Percentiles rank a stretch among this genome's conserved stretches.
Evolutionary conservation across 805 yeast genomes (phyloP).

Genomic region (Nakazawaea wickerhamii): DNA sequence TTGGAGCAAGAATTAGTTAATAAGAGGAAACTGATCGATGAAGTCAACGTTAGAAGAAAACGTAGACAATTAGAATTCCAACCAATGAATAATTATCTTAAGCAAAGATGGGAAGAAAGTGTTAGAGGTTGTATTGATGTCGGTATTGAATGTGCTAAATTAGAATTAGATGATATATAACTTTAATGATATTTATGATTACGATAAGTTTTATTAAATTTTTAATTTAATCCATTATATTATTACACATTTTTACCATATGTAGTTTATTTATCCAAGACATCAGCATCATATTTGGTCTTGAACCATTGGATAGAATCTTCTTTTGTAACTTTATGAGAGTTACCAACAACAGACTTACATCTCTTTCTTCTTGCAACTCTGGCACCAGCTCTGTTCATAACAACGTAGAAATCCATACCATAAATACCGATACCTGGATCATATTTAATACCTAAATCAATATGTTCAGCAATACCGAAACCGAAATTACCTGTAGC

Average conservation of each 20-base stretch:
- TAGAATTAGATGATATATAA: slow-evolving; percentile 17
- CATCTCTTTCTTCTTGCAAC: slow-evolving; percentile 98
- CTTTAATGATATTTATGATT: too few species aligned
- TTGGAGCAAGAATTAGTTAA: slow-evolving; percentile 25
- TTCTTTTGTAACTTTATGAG: slow-evolving; percentile 87
- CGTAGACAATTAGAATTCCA: slow-evolving; percentile 36
- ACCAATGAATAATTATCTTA: slow-evolving; percentile 39
- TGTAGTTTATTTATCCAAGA: slow-evolving; percentile 63
- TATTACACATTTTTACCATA: background rate
- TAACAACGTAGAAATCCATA: slow-evolving; percentile 99
- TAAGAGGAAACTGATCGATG: slow-evolving; percentile 39
- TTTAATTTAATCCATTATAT: background rate
- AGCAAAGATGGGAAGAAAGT: slow-evolving; percentile 47
- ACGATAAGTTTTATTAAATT: background rate
- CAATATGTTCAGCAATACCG: slow-evolving; percentile 99
- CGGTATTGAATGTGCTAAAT: slow-evolving; percentile 29
- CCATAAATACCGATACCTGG: slow-evolving; percentile 99
- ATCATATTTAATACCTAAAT: slow-evolving; percentile 99
- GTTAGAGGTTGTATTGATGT: slow-evolving; percentile 33
- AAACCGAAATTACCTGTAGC: slow-evolving; percentile 99
- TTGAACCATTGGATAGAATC: slow-evolving; percentile 98
- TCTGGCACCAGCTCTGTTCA: slow-evolving; percentile 99
- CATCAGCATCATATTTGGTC: slow-evolving; percentile 99
- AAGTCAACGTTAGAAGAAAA: slow-evolving; percentile 36
- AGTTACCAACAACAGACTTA: slow-evolving; percentile 81